A percentile compares a stretch with the other conserved stretches of the same genome.
Evolutionary conservation across 1,284 basidiomycete genomes (phyloP).

Genomic region (Afroboletus lepidellus): DNA sequence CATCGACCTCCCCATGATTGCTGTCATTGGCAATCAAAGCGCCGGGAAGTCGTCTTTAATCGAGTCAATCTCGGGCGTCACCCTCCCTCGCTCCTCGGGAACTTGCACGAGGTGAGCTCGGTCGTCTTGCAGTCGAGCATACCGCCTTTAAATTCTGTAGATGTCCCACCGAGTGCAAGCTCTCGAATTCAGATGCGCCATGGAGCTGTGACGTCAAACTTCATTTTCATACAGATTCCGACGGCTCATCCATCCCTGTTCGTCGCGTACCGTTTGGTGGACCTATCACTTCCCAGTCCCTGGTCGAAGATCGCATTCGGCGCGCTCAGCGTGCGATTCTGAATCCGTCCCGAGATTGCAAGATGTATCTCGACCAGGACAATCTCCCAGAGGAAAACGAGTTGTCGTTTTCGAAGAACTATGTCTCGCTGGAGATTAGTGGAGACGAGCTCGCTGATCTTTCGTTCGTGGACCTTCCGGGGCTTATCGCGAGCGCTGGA

Average conservation of each 20-base stretch:
- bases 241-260: conserved; percentile 41
- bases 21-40: conserved; percentile 61
- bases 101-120: conserved; percentile 57
- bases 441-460: conserved; percentile 66
- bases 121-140: neutral
- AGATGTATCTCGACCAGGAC: conserved; percentile 41
- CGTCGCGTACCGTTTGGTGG: conserved; percentile 49
- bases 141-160: conserved; percentile 32
- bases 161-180: conserved; percentile 65
- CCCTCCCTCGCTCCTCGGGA: conserved; percentile 55
- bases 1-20: conserved; percentile 64
- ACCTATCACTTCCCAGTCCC: conserved; percentile 44
- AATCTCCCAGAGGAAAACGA: conserved; percentile 30
- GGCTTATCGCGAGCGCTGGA: conserved; percentile 35
- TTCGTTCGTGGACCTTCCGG: conserved; percentile 46
- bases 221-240: conserved; percentile 44
- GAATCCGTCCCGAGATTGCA: conserved; percentile 44
- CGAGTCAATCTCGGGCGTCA: conserved; percentile 68
- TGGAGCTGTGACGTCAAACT: conserved; percentile 63
- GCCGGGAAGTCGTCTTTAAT: conserved; percentile 71
- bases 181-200: conserved; percentile 40
- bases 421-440: conserved; percentile 60
- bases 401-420: conserved; percentile 57
- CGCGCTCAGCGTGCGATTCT: conserved; percentile 69
- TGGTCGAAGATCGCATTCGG: conserved; percentile 61